phyloP scores from a whole-genome alignment of 179 eudicot species.

The Spinacia oleracea region DNA sequence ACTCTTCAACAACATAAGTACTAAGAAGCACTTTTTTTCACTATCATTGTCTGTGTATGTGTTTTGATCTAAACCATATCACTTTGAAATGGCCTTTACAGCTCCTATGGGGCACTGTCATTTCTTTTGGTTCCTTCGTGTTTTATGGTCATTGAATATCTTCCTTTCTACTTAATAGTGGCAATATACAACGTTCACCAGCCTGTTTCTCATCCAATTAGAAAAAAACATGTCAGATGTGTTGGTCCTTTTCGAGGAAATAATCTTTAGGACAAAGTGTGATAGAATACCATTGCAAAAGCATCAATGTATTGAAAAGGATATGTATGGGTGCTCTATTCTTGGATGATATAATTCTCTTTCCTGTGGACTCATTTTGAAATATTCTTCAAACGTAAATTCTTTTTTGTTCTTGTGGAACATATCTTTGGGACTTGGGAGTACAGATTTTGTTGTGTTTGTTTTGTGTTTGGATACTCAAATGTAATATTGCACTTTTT shows the following conservation, averaged over 20 bases:
- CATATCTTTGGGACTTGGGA: background rate
- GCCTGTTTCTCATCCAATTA: background rate
- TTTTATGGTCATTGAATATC: background rate
- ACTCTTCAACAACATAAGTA: constrained; percentile 1
- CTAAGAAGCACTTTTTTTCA: background rate
- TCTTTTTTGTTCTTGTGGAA: background rate
- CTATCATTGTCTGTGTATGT: background rate
- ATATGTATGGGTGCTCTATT: background rate
- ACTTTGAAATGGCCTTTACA: background rate
- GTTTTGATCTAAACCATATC: background rate
- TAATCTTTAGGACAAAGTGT: background rate
- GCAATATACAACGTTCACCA: background rate
- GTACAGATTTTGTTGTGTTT: background rate
- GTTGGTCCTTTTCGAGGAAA: background rate
- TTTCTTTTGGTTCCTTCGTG: background rate
- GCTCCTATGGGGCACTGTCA: background rate
- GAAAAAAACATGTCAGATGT: background rate
- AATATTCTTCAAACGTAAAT: background rate
- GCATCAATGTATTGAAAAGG: background rate
- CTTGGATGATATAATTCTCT: background rate
- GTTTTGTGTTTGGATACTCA: background rate
- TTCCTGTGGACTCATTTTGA: background rate
- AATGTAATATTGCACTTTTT: background rate
- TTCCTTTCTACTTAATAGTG: background rate
- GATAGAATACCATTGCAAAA: too few species aligned